Percentiles rank a stretch among this genome's conserved stretches.
These are phyloP conservation scores for Groenewaldozyma sp. DNA, from an alignment of 1,139 yeast genomes.

Conservation along the genomic window DNA sequence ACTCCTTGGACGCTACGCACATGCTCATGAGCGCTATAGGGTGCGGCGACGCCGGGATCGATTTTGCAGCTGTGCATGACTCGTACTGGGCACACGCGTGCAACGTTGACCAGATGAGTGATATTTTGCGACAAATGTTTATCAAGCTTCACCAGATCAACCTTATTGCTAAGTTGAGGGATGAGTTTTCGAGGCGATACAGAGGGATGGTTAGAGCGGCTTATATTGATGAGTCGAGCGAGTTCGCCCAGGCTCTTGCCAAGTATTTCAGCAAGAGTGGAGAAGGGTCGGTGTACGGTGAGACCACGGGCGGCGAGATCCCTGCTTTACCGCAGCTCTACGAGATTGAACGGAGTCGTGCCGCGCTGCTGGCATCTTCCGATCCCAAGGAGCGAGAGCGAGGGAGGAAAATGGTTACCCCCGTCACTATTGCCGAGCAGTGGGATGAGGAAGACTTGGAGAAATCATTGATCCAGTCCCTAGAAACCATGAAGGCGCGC, in stretches of 20 bases:
- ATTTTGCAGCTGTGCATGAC: constrained; percentile 97
- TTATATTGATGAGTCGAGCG: constrained; percentile 44
- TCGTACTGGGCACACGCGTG: constrained; percentile 98
- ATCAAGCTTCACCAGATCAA: constrained; percentile 68
- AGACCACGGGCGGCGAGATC: constrained; percentile 34
- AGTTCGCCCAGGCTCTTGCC: constrained; percentile 36
- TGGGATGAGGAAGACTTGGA: constrained; percentile 21
- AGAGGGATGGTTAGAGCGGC: constrained; percentile 54
- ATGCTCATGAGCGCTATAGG: constrained; percentile 84
- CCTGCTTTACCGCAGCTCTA: constrained; percentile 67
- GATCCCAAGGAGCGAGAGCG: constrained; percentile 46
- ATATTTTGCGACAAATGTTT: constrained; percentile 67
- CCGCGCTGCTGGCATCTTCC: constrained; percentile 39
- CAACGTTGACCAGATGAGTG: constrained; percentile 68
- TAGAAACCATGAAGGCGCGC: constrained; percentile 6
- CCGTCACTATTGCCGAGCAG: constrained; percentile 55
- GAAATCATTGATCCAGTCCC: constrained; percentile 13
- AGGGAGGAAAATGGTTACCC: constrained; percentile 39
- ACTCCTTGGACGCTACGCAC: constrained; percentile 93
- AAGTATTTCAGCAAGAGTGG: constrained; percentile 21
- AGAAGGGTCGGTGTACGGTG: constrained; percentile 34
- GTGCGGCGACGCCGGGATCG: constrained; percentile 56
- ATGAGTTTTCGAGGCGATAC: constrained; percentile 78
- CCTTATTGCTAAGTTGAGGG: constrained; percentile 57
- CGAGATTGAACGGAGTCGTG: constrained; percentile 56